Evolutionary conservation across 805 yeast genomes (phyloP), one percentile per base, ranked within the genome.

Genomic region (Diddensiella caesifluorescens): DNA sequence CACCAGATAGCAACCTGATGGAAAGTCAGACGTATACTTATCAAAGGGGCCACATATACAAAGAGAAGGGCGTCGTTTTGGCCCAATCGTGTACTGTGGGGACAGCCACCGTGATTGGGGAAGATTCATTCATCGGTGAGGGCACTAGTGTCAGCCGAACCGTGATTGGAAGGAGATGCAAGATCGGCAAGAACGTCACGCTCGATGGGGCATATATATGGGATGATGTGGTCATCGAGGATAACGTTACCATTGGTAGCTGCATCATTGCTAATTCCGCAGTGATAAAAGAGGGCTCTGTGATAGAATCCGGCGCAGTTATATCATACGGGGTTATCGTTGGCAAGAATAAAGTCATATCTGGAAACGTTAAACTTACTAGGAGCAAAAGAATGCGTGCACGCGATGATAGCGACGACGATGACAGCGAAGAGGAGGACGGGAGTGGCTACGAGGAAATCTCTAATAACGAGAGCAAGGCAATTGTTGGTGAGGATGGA

Each of bases 11-110:
- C 41, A 89, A 90, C 60, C 65, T 84, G 51, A 63, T 80, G 41
- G 77, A 74, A 22, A 79, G 74, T 53, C 87, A 83, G 56, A 74
- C 85, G 1, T 92, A 85, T 59, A 66, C 79, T 2, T 87, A 87
- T 62, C 94, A 83, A 54, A 74, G 82, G 39, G 83, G 85, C 41
- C 94, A 92, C 61, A 76, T 90, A 40, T 92, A 92, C 63, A 88
- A 88, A 63, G 97, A 89, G 58, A 75, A 77, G 28, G 83, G 80
- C 51, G 90, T 90, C n/a, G 79, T 87, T 5, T 70, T 90, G 50
- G 95, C 97, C 0, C 96, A 90, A 58, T 81, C 92, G n/a, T 88
- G 97, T 65, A 78, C 77, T 50, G 78, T 92, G 46, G 85, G 83
- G 15, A 75, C 80, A 41, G 72, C 85, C 50, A 84, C 94, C 1